These are phyloP conservation scores for Neurospora hispaniola DNA, from an alignment of 495 filamentous ascomycete genomes.

Conservation along the genomic window DNA sequence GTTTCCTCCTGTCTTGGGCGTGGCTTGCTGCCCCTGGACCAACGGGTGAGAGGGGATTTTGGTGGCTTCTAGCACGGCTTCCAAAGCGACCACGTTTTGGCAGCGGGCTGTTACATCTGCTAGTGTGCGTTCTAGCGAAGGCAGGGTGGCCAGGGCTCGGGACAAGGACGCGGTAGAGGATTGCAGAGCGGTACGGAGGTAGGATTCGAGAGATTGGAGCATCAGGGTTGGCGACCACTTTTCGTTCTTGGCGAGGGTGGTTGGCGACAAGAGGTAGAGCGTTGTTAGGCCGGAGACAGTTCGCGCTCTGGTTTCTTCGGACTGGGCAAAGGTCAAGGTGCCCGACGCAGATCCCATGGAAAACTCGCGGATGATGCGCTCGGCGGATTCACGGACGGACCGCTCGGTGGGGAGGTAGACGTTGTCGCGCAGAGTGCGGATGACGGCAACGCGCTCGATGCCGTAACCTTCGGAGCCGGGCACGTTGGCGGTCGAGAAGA, in stretches of 20 bases:
- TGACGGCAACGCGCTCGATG: constrained; percentile 57
- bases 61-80: constrained; percentile 60
- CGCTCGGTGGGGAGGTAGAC: constrained; percentile 61
- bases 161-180: constrained; percentile 61
- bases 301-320: constrained; percentile 63
- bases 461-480: constrained; percentile 66
- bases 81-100: constrained; percentile 81
- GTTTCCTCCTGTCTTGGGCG: constrained; percentile 29
- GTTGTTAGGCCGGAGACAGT: constrained; percentile 65
- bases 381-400: constrained; percentile 53
- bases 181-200: constrained; percentile 63
- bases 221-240: constrained; percentile 60
- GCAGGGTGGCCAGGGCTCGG: constrained; percentile 65
- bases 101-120: constrained; percentile 74
- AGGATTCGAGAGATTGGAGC: constrained; percentile 66
- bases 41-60: constrained; percentile 57
- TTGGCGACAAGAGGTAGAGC: constrained; percentile 71
- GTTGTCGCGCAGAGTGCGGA: constrained; percentile 54
- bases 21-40: constrained; percentile 22
- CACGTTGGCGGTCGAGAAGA: constrained; percentile 51
- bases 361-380: constrained; percentile 77
- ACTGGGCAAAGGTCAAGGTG: constrained; percentile 61
- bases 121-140: constrained; percentile 72
- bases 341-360: constrained; percentile 56
- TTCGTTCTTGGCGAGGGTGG: constrained; percentile 33